A percentile compares a stretch with the other conserved stretches of the same genome.
These are phyloP conservation scores for Jacaranda mimosifolia DNA, from an alignment of 257 asterid genomes.

Conservation along the genomic window DNA sequence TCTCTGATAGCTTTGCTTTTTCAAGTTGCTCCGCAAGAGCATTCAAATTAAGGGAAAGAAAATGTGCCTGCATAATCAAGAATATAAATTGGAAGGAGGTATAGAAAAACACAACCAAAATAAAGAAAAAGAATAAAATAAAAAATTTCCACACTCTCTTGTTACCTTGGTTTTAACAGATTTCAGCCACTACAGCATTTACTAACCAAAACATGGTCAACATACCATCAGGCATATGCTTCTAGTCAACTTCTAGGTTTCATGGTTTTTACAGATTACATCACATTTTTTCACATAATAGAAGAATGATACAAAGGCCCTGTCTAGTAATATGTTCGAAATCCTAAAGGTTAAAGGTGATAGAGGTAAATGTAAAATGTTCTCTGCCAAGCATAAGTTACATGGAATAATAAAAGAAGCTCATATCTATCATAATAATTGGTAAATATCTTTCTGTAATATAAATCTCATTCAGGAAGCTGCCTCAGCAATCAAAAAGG, in stretches of 20 bases:
- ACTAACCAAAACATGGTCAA: neutral
- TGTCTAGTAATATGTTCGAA: neutral
- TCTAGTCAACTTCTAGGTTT: neutral
- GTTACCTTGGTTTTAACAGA: neutral
- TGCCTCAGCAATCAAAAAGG: neutral
- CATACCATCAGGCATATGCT: neutral
- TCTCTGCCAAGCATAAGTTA: neutral
- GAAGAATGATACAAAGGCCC: neutral
- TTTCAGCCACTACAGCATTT: neutral
- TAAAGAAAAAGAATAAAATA: neutral
- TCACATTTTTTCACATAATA: neutral
- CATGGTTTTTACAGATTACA: neutral
- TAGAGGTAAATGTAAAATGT: neutral
- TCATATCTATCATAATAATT: neutral
- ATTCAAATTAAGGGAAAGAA: conserved; percentile 80
- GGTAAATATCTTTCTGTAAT: neutral
- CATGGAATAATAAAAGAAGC: neutral
- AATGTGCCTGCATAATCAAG: conserved; percentile 69
- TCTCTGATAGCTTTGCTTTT: conserved; percentile 72
- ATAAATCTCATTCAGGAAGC: neutral
- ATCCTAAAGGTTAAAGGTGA: neutral
- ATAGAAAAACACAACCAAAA: neutral
- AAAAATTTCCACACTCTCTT: neutral
- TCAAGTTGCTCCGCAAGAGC: conserved; percentile 77
- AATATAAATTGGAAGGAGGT: conserved; percentile 9